These are phyloP conservation scores for Dendrobium huoshanense DNA, from an alignment of 106 monocot species.

Conservation along the genomic window DNA sequence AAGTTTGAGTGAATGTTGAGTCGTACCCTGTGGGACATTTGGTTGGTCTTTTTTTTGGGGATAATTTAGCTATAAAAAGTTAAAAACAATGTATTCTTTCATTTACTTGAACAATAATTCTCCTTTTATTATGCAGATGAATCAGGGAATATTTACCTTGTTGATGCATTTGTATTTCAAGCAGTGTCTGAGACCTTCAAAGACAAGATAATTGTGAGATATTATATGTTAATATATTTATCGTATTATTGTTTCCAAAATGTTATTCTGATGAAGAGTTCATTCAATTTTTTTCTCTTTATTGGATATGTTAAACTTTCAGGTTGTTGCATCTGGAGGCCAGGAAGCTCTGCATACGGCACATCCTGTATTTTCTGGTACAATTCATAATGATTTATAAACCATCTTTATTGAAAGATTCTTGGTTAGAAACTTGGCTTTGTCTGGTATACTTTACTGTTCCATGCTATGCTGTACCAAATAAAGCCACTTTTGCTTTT, in stretches of 20 bases:
- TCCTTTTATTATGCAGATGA: slow-evolving; percentile 32
- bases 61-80: not conserved
- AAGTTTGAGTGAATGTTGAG: not conserved
- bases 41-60: not conserved
- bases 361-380: slow-evolving; percentile 65
- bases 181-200: slow-evolving; percentile 43
- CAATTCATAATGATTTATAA: not conserved
- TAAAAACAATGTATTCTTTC: not conserved
- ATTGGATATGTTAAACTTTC: slow-evolving; percentile 1
- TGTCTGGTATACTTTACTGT: not conserved
- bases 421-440: not conserved
- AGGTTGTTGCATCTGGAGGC: slow-evolving; percentile 72
- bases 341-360: slow-evolving; percentile 29
- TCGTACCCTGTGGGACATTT: not conserved
- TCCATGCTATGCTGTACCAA: not conserved
- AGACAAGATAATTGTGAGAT: slow-evolving; percentile 65
- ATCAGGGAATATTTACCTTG: slow-evolving; percentile 18
- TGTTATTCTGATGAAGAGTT: slow-evolving; percentile 1
- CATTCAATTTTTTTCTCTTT: not conserved
- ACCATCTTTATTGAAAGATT: not conserved
- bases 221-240: not conserved
- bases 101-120: not conserved
- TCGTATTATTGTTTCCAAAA: slow-evolving; percentile 4
- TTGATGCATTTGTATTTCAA: slow-evolving; percentile 55
- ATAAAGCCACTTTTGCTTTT: not conserved